Evolutionary conservation across 257 asterid species (phyloP), one percentile per base, ranked within the genome.

Genomic region (Sherardia arvensis): DNA sequence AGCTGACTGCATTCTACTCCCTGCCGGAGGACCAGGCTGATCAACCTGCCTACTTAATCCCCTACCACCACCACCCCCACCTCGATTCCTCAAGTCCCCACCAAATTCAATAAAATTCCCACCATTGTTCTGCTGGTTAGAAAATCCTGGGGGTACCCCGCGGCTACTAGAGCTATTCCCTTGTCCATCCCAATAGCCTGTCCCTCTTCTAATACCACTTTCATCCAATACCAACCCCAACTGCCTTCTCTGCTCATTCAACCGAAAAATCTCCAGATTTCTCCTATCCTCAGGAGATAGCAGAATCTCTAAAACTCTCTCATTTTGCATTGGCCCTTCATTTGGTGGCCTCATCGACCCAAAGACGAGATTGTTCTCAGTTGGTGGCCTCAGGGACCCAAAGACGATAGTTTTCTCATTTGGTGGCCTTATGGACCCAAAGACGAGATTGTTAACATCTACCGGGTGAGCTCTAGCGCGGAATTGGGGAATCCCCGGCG

Each of bases 121-220:
- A 51, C 29, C 76, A 66, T 58, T 67, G 75, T 76, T 78, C 7
- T 69, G 30, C 71, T 59, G 74, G 69, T 69, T 73, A 11, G 75
- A 63, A 79, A 84, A 79, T 7, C 72, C 96, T 57, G 90, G 88
- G 0, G 90, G 95, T 0, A 54, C 78, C 72, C 70, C 68, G 32
- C 53, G 63, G 61, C 66, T 66, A 68, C 57, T 71, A 63, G 76
- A 81, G 57, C 71, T 65, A 36, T 75, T 73, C 55, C 73, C 78
- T 63, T 66, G 78, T 29, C 75, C 62, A 34, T 61, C 67, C 56
- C 78, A 48, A 48, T 48, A 29, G 23, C 59, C 32, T 30, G 65
- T 72, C 34, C 70, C 74, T 56, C 64, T n/a, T 14, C 66, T 66
- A 15, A 23, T 32, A 60, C 9, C 61, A 45, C 62, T 69, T 21